These are phyloP conservation scores for Colletotrichum orbiculare DNA, from an alignment of 2,329 filamentous ascomycete species.

Conservation along the genomic window DNA sequence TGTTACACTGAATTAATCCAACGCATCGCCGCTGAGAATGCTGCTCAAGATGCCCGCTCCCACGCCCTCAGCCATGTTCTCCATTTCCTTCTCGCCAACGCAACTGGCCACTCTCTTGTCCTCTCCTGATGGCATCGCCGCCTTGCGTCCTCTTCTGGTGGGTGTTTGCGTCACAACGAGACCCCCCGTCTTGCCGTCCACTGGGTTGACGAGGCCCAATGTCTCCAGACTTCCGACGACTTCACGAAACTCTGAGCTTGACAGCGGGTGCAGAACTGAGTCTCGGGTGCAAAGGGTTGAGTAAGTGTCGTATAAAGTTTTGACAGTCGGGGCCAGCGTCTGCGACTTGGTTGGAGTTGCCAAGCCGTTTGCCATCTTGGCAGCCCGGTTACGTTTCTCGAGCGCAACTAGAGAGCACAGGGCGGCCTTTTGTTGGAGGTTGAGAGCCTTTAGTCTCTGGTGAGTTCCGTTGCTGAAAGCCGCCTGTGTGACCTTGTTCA, in stretches of 20 bases:
- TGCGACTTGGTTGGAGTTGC: conserved; percentile 71
- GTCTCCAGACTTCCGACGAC: conserved; percentile 92
- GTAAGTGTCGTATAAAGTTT: conserved; percentile 87
- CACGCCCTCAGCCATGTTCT: conserved; percentile 72
- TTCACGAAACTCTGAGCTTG: conserved; percentile 92
- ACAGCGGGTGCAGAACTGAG: conserved; percentile 89
- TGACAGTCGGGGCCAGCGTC: conserved; percentile 80
- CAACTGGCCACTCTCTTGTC: conserved; percentile 84
- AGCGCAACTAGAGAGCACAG: conserved; percentile 88
- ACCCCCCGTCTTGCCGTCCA: conserved; percentile 76
- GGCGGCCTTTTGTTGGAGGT: conserved; percentile 95
- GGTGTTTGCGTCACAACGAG: conserved; percentile 75
- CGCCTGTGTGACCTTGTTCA: conserved; percentile 90
- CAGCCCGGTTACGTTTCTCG: conserved; percentile 77
- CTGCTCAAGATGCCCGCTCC: conserved; percentile 71
- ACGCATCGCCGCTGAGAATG: conserved; percentile 70
- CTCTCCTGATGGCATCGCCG: conserved; percentile 67
- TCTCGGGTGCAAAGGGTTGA: conserved; percentile 84
- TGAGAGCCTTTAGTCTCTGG: conserved; percentile 86
- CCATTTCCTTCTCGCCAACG: conserved; percentile 83
- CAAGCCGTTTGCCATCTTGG: conserved; percentile 54
- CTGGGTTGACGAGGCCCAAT: conserved; percentile 79
- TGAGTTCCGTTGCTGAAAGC: conserved; percentile 90
- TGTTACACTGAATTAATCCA: conserved; percentile 56
- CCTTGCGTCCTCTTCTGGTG: conserved; percentile 73